Evolutionary conservation across 208 protist species (phyloP).

Genomic region (Trypanosoma conorhini): DNA sequence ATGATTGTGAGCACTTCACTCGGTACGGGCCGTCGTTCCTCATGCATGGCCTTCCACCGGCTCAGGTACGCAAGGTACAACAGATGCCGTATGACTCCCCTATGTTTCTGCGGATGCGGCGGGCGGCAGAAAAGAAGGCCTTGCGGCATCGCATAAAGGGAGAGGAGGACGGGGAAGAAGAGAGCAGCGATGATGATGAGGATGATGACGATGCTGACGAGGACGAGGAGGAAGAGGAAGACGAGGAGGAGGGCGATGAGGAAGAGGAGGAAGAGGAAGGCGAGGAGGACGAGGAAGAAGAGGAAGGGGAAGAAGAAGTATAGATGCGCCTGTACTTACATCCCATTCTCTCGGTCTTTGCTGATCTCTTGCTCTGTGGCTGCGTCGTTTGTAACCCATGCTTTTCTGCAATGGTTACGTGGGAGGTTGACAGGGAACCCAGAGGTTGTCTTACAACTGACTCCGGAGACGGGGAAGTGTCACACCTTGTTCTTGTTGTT

Average conservation of each 20-base stretch:
- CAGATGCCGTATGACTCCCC: slow-evolving; percentile 18
- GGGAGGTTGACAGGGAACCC: background rate
- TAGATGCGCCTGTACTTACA: background rate
- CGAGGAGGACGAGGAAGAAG: slow-evolving; percentile 11
- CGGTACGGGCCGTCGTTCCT: slow-evolving; percentile 56
- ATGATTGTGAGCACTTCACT: slow-evolving; percentile 47
- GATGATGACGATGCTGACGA: slow-evolving; percentile 13
- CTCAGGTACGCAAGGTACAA: slow-evolving; percentile 19
- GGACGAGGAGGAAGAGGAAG: slow-evolving; percentile 17
- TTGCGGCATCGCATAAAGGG: background rate
- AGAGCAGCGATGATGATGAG: slow-evolving; percentile 4
- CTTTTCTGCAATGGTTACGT: background rate
- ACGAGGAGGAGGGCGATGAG: slow-evolving; percentile 6
- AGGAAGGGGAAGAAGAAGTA: slow-evolving; percentile 3
- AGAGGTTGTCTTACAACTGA: background rate
- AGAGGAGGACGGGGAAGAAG: slow-evolving; percentile 18
- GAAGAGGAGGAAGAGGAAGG: slow-evolving; percentile 23
- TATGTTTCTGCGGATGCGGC: slow-evolving; percentile 15
- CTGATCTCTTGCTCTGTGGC: background rate
- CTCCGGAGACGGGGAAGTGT: background rate
- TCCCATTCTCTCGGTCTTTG: background rate
- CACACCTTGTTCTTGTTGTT: background rate
- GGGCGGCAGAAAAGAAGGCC: slow-evolving; percentile 5
- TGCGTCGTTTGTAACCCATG: background rate
- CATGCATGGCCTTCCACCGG: slow-evolving; percentile 45